Conservation (phyloP, 1,139 yeast genomes). For the Sugiyamaella neomexicana region DNA sequence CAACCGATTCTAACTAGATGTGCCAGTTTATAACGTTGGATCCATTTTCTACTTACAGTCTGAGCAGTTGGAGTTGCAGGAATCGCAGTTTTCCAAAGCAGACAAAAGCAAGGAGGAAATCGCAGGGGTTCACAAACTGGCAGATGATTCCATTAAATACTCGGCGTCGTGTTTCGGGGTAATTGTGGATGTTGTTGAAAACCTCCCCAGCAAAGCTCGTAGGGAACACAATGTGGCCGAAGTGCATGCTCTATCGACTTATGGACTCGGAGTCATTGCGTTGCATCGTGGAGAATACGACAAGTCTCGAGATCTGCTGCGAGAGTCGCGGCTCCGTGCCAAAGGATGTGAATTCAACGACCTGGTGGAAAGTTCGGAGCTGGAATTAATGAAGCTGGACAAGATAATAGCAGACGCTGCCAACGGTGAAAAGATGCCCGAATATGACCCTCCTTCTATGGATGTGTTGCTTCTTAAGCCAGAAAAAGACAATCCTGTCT, state of each 20-base stretch:
- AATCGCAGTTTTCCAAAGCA: slow-evolving; percentile 35
- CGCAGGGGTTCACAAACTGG: slow-evolving; percentile 19
- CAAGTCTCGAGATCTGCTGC: slow-evolving; percentile 59
- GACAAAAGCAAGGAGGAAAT: slow-evolving; percentile 33
- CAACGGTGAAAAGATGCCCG: slow-evolving; percentile 20
- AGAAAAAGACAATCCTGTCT: slow-evolving; percentile 18
- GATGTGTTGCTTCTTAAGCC: slow-evolving; percentile 29
- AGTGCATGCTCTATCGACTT: slow-evolving; percentile 75
- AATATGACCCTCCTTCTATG: slow-evolving; percentile 28
- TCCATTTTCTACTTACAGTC: slow-evolving; percentile 70
- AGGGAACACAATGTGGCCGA: slow-evolving; percentile 53
- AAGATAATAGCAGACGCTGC: slow-evolving; percentile 26
- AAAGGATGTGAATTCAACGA: slow-evolving; percentile 65
- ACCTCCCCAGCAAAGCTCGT: slow-evolving; percentile 48
- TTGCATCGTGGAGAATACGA: slow-evolving; percentile 57
- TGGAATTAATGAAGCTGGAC: slow-evolving; percentile 56
- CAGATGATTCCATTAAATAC: slow-evolving; percentile 29
- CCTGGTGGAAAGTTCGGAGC: slow-evolving; percentile 63
- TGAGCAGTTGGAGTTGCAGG: slow-evolving; percentile 60
- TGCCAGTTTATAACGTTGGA: slow-evolving; percentile 63
- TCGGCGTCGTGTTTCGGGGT: slow-evolving; percentile 30
- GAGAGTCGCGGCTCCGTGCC: slow-evolving; percentile 73
- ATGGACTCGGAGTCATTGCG: slow-evolving; percentile 79
- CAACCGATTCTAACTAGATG: background rate
- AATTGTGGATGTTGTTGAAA: slow-evolving; percentile 56